Conservation (phyloP, 176 grass and related monocot species). For the Canna indica region DNA sequence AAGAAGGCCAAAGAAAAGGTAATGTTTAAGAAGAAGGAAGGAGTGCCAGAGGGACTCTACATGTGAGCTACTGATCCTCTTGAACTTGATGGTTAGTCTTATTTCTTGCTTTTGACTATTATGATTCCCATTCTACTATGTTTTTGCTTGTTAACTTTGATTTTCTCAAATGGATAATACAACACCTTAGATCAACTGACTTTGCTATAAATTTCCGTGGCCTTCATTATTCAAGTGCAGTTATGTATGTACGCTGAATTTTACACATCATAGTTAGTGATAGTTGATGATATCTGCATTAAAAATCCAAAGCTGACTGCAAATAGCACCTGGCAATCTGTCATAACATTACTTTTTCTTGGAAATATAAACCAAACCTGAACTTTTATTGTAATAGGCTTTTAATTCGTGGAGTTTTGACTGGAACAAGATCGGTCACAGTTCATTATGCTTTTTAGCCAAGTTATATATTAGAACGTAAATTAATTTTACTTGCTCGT, state of each 20-base stretch:
- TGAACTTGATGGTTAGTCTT: neutral
- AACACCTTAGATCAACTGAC: neutral
- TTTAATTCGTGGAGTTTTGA: too few relatives aligned
- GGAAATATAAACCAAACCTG: too few relatives aligned
- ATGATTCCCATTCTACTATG: neutral
- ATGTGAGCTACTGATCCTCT: constrained; percentile 34
- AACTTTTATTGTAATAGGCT: too few relatives aligned
- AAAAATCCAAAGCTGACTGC: too few relatives aligned
- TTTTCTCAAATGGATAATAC: neutral
- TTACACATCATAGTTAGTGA: too few relatives aligned
- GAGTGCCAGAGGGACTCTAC: constrained; percentile 90
- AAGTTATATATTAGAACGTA: too few relatives aligned
- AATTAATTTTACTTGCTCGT: too few relatives aligned
- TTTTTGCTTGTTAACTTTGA: neutral
- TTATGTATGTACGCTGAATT: neutral
- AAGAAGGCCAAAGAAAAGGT: constrained; percentile 99
- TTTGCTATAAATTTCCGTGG: neutral
- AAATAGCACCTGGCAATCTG: too few relatives aligned
- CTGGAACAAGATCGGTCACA: too few relatives aligned
- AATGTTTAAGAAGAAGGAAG: constrained; percentile 99
- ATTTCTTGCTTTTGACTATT: neutral
- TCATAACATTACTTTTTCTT: too few relatives aligned
- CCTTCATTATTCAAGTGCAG: neutral
- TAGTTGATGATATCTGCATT: too few relatives aligned
- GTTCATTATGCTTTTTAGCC: too few relatives aligned